These are phyloP conservation scores for Malus asiatica DNA, from an alignment of 306 rosid genomes.

Conservation along the genomic window DNA sequence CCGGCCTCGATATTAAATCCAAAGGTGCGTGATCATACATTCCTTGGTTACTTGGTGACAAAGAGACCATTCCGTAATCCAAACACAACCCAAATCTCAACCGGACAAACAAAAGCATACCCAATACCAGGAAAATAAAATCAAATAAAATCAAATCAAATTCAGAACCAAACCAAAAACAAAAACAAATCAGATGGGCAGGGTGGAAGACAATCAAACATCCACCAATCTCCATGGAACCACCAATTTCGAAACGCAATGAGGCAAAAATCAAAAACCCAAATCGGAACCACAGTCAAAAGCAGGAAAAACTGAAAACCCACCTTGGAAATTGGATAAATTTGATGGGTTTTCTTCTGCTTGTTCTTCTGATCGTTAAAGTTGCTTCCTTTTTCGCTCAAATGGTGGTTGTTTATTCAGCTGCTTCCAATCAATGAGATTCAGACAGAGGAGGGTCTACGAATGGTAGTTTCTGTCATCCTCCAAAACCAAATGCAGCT, in stretches of 20 bases:
- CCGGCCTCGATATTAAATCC: not conserved
- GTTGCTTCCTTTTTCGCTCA: not conserved
- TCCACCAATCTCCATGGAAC: not conserved
- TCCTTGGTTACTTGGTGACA: not conserved
- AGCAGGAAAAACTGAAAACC: conserved; percentile 2
- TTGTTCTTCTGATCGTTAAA: not conserved
- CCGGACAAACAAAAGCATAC: not conserved
- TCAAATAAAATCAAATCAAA: not conserved
- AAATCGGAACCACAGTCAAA: not conserved
- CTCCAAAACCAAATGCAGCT: conserved; percentile 4
- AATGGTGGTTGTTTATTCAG: not conserved
- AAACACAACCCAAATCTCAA: not conserved
- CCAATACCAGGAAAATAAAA: not conserved
- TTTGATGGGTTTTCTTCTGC: conserved; percentile 11
- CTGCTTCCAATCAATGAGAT: not conserved
- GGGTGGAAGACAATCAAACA: not conserved
- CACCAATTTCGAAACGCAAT: not conserved
- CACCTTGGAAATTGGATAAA: conserved; percentile 11
- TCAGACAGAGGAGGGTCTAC: not conserved
- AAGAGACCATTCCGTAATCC: not conserved
- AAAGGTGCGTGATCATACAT: no score
- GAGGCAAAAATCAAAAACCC: not conserved
- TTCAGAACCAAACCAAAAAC: not conserved
- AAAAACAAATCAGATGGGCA: not conserved
- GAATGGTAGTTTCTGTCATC: conserved; percentile 1